Percentiles rank a stretch among this genome's conserved stretches.
phyloP scores from a whole-genome alignment of 306 rosid genomes.

The Ammopiptanthus mongolicus region DNA sequence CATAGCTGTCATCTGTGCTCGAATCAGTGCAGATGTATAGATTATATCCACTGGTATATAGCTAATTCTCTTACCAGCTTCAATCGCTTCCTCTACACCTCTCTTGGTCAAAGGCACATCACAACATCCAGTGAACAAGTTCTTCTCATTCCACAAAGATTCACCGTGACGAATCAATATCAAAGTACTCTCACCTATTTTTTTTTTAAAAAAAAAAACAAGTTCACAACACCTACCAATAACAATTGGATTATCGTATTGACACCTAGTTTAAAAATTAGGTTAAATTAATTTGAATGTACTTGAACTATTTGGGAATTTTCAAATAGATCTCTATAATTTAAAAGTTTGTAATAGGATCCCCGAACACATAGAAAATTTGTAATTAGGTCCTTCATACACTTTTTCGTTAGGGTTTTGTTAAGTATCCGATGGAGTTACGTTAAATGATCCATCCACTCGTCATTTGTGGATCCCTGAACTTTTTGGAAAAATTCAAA shows the following conservation, averaged over 20 bases:
- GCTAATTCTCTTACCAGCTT: conserved; percentile 96
- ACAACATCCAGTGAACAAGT: conserved; percentile 93
- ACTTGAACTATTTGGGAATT: too few species aligned
- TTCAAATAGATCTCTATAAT: too few species aligned
- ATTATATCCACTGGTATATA: conserved; percentile 81
- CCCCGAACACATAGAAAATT: too few species aligned
- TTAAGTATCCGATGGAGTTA: too few species aligned
- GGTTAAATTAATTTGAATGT: background rate
- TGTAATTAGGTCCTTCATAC: too few species aligned
- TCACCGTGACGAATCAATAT: conserved; percentile 92
- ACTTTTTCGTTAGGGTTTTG: too few species aligned
- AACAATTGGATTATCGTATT: background rate
- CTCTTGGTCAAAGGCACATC: conserved; percentile 89
- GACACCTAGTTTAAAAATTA: background rate
- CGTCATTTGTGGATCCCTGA: too few species aligned
- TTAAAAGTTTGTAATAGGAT: too few species aligned
- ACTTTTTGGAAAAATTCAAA: too few species aligned
- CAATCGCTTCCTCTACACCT: conserved; percentile 92
- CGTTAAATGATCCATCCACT: too few species aligned
- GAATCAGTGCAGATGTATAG: conserved; percentile 71
- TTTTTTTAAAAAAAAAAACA: background rate
- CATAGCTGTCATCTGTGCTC: conserved; percentile 99
- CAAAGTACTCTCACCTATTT: conserved; percentile 66
- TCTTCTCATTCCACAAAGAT: conserved; percentile 90
- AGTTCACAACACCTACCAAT: too few species aligned